Percentiles rank a stretch among this genome's conserved stretches.
phyloP scores from a whole-genome alignment of 176 grass and related monocot species.

The Avena eriantha region DNA sequence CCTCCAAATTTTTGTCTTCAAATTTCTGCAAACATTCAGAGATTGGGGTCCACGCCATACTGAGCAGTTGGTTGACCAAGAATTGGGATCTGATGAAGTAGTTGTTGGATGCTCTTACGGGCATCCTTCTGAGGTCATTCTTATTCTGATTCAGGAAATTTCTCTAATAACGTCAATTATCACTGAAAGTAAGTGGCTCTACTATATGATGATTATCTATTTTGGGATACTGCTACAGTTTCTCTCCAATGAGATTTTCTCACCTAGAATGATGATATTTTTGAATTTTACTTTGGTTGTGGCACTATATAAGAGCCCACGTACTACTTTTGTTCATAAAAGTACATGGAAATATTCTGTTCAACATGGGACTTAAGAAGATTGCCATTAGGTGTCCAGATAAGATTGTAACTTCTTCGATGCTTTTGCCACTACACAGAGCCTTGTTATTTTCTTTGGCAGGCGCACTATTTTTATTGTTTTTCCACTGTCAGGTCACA shows the following conservation, averaged over 20 bases:
- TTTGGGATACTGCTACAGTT: background rate
- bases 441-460: conserved; percentile 8
- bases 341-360: conserved; percentile 7
- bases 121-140: conserved; percentile 86
- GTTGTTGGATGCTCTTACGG: conserved; percentile 75
- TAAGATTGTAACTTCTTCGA: conserved; percentile 1
- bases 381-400: conserved; percentile 4
- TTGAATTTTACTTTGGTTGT: conserved; percentile 26
- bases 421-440: conserved; percentile 1
- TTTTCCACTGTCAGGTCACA: conserved; percentile 5
- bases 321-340: background rate
- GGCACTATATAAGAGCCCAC: background rate
- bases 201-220: conserved; percentile 24
- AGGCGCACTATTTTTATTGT: background rate
- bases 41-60: conserved; percentile 71
- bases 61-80: conserved; percentile 46
- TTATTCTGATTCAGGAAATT: conserved; percentile 92
- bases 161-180: conserved; percentile 70
- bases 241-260: background rate
- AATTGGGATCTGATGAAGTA: conserved; percentile 65
- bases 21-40: conserved; percentile 86
- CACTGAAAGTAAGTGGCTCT: conserved; percentile 72
- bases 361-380: conserved; percentile 12
- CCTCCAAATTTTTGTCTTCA: conserved; percentile 77
- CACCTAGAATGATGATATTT: conserved; percentile 16